A percentile compares a stretch with the other conserved stretches of the same genome.
Evolutionary conservation across 768 basidiomycete species (phyloP).

Genomic region (Pleurotus djamor): DNA sequence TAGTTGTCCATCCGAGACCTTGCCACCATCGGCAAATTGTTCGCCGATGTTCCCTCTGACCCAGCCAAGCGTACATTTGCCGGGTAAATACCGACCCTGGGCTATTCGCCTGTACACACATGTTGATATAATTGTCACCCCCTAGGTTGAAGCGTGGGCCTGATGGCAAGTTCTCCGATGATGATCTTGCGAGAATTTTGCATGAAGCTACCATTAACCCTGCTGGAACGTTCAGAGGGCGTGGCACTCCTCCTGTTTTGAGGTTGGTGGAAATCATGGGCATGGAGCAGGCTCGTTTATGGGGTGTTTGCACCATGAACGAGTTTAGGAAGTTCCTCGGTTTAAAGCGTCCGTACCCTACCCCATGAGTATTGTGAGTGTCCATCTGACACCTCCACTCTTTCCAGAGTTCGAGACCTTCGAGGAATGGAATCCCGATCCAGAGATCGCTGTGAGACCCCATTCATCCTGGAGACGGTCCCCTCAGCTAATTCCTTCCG

Average conservation of each 20-base stretch:
- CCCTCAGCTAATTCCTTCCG: not conserved
- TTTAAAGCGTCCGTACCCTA: constrained; percentile 30
- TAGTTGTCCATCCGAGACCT: constrained; percentile 25
- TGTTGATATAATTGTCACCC: no score
- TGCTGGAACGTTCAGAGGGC: constrained; percentile 46
- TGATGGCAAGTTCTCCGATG: constrained; percentile 50
- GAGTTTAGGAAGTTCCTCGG: constrained; percentile 52
- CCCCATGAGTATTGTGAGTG: not conserved
- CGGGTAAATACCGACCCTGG: constrained; percentile 25
- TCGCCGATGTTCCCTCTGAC: constrained; percentile 13
- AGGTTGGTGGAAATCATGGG: constrained; percentile 54
- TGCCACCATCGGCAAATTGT: constrained; percentile 11
- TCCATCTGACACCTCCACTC: not conserved
- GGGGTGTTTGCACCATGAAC: constrained; percentile 59
- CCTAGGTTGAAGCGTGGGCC: constrained; percentile 38
- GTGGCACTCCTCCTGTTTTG: constrained; percentile 43
- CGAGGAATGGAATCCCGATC: constrained; percentile 52
- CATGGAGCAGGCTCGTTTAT: constrained; percentile 49
- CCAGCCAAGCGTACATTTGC: constrained; percentile 43
- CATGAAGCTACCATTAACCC: constrained; percentile 41
- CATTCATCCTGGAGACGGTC: not conserved
- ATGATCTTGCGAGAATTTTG: constrained; percentile 45
- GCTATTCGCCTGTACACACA: no score
- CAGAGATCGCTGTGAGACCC: constrained; percentile 35
- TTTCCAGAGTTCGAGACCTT: constrained; percentile 39